Base-by-base conservation (phyloP, 2,329 filamentous ascomycete genomes). In the Trichophyton verrucosum region DNA sequence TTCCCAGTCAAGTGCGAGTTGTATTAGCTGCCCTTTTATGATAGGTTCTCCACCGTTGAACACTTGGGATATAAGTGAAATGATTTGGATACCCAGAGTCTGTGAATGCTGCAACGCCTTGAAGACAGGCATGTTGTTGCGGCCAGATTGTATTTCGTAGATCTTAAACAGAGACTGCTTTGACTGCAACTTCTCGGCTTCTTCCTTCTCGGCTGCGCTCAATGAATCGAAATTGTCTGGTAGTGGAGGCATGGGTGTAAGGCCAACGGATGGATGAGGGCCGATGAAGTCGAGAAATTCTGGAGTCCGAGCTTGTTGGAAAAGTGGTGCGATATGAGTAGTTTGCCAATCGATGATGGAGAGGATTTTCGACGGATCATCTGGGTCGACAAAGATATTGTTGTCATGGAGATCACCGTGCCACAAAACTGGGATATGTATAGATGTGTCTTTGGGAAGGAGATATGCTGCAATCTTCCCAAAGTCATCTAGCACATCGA, bases 41-140 rank as follows among this genome's bases (percentile, higher is more conserved):
- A 60, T 57, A 6, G 40, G 61, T 27, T 62, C 61, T 1, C 61
- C 58, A 15, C 58, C 58, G 38, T 58, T 60, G 20, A 49, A 58
- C 7, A 62, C 51, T 17, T 57, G 51, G n/a, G 58, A 57, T 11
- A 51, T 4, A 1, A 60, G 59, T 3, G 47, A 44, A 36, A 58
- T 62, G 7, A 62, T 58, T 30, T 60, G 11, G 20, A 17, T 40
- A 2, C 51, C 58, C 2, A 60, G 40, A 8, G 49, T 62, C 8
- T 57, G 15, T 36, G 49, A 2, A 40, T 60, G n/a, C 17, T 58
- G 58, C 3, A 60, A 11, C 15, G 61, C 61, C 2, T 36, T 60
- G 20, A 57, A 62, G 56, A 58, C 58, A 20, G 40, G 49, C 40
- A 22, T 36, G 44, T 60, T 60, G 3, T 56, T 7, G n/a, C 58